These are phyloP conservation scores for Yamadazyma nakazawae DNA, from an alignment of 805 yeast genomes.

Conservation along the genomic window DNA sequence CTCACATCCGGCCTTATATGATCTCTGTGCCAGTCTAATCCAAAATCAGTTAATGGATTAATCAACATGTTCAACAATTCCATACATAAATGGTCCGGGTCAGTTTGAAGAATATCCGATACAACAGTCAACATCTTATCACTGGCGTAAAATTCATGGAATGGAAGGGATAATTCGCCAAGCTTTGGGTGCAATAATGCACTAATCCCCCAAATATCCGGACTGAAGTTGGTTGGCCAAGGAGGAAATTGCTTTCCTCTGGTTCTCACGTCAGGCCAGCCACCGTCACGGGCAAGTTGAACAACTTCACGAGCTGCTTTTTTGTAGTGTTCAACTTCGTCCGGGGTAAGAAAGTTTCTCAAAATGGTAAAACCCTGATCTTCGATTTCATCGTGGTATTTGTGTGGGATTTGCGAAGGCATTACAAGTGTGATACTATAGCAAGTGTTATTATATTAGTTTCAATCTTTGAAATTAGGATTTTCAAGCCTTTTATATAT, in stretches of 20 bases:
- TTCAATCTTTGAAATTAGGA: too few species aligned
- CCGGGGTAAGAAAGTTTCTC: slow-evolving; percentile 36
- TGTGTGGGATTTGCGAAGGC: slow-evolving; percentile 20
- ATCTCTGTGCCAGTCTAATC: slow-evolving; percentile 54
- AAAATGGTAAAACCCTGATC: slow-evolving; percentile 38
- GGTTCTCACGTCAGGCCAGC: slow-evolving; percentile 49
- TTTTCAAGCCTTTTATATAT: too few species aligned
- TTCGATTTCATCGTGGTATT: slow-evolving; percentile 35
- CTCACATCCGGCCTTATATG: slow-evolving; percentile 46
- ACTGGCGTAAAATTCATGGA: slow-evolving; percentile 40
- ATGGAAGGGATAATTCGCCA: slow-evolving; percentile 31
- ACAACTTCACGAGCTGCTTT: slow-evolving; percentile 38
- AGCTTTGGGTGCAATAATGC: slow-evolving; percentile 48
- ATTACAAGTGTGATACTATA: slow-evolving; percentile 6
- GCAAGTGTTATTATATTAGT: too few species aligned
- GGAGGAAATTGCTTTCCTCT: slow-evolving; percentile 55
- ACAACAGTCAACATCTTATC: slow-evolving; percentile 38
- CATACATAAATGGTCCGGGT: slow-evolving; percentile 36
- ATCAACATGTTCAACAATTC: slow-evolving; percentile 52
- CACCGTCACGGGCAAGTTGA: slow-evolving; percentile 42
- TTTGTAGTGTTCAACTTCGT: slow-evolving; percentile 35
- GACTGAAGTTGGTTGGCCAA: slow-evolving; percentile 50
- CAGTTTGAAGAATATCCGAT: slow-evolving; percentile 42
- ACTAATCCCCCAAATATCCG: slow-evolving; percentile 53
- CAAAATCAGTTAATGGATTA: slow-evolving; percentile 51